A percentile compares a stretch with the other conserved stretches of the same genome.
Conservation (phyloP, 805 yeast genomes). For the Clavispora fructus region DNA sequence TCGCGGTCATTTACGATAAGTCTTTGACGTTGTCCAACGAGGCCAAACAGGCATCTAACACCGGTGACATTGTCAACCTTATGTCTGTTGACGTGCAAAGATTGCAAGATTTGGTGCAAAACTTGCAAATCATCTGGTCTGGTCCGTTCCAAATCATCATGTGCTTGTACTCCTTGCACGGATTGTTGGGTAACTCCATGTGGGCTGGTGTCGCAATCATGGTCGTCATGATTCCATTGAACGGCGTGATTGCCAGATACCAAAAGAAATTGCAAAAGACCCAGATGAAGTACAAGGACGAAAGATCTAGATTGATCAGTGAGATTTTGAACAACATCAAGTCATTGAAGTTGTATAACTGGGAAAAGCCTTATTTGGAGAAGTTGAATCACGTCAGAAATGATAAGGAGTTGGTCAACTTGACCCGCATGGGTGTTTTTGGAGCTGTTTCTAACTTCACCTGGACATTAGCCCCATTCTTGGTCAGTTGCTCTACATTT, state of each 20-base stretch:
- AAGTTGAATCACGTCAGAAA: slow-evolving; percentile 80
- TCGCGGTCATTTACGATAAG: slow-evolving; percentile 63
- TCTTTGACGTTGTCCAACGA: slow-evolving; percentile 67
- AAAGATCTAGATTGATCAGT: slow-evolving; percentile 81
- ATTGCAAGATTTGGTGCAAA: slow-evolving; percentile 75
- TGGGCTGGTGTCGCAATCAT: slow-evolving; percentile 90
- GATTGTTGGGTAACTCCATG: slow-evolving; percentile 81
- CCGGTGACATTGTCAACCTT: slow-evolving; percentile 91
- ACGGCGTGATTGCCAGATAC: slow-evolving; percentile 59
- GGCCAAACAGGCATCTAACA: slow-evolving; percentile 62
- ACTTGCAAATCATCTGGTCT: slow-evolving; percentile 80
- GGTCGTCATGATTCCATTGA: slow-evolving; percentile 73
- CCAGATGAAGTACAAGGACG: slow-evolving; percentile 89
- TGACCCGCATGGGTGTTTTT: slow-evolving; percentile 67
- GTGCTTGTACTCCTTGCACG: slow-evolving; percentile 69
- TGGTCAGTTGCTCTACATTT: slow-evolving; percentile 87
- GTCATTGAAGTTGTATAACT: slow-evolving; percentile 87
- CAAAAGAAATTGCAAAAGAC: slow-evolving; percentile 71
- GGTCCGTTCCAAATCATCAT: slow-evolving; percentile 85
- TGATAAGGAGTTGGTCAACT: slow-evolving; percentile 73
- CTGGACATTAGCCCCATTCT: slow-evolving; percentile 82
- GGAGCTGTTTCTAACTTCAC: slow-evolving; percentile 68
- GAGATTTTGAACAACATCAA: slow-evolving; percentile 89
- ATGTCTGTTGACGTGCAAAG: slow-evolving; percentile 94
- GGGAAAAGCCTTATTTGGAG: slow-evolving; percentile 84